phyloP scores from a whole-genome alignment of 257 asterid genomes.

The Solanum sparsipilum region DNA sequence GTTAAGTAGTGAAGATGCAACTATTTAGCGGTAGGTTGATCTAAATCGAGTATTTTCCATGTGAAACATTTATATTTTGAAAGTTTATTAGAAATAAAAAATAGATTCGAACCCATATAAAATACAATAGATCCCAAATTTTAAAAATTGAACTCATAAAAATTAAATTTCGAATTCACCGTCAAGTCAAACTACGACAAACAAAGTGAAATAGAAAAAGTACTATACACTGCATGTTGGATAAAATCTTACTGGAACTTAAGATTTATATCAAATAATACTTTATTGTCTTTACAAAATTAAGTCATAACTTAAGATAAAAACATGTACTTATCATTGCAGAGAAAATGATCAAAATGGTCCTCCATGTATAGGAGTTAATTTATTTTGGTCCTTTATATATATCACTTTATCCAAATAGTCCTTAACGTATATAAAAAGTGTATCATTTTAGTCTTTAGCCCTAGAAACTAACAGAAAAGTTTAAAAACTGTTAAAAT shows the following conservation, averaged over 20 bases:
- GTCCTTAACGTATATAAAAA: no score
- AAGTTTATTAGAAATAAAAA: background rate
- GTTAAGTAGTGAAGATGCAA: background rate
- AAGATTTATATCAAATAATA: background rate
- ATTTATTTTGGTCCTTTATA: no score
- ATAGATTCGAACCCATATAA: background rate
- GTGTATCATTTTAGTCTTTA: no score
- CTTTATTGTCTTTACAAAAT: background rate
- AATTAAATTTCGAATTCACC: background rate
- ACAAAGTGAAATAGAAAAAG: background rate
- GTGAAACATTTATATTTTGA: background rate
- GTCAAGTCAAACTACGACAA: background rate
- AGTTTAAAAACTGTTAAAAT: no score
- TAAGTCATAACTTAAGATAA: background rate
- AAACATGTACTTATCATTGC: no score
- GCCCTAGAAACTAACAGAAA: no score
- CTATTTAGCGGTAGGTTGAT: background rate
- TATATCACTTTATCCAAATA: no score
- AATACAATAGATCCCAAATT: background rate
- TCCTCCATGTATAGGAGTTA: no score
- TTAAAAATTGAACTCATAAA: background rate
- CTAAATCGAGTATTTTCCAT: background rate
- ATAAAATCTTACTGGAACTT: no score
- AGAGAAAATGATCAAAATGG: no score
- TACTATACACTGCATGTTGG: background rate